Evolutionary conservation across 306 rosid species (phyloP), one percentile per base, ranked within the genome.

Genomic region (Psophocarpus tetragonolobus): DNA sequence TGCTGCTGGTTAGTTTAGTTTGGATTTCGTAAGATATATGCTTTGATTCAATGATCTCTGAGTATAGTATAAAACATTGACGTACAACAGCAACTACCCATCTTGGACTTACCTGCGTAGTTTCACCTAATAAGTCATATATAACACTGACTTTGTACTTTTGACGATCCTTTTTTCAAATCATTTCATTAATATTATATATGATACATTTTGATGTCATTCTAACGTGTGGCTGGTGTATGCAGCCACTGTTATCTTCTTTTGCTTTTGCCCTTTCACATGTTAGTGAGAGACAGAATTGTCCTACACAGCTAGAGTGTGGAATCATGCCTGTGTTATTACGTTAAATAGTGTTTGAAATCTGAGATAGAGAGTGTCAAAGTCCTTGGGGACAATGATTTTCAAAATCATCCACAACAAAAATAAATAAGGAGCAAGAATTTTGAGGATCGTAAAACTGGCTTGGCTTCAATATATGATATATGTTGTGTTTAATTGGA

Each of bases 191-290:
- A 1, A 21, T 4, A 41, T 51, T 44, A 67, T 79, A 57, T 58
- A 7, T 36, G 18, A 4, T 17, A 35, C 24, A 45, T 47, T 64
- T 70, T 73, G 64, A 77, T 13, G 76, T 80, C 87, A 83, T 66
- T 76, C 68, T 76, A 33, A 83, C 87, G 85, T 61, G 23, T 23
- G 75, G 75, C 62, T 83, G 56, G 68, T 32, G 89, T 85, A 48
- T 56, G 69, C 79, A 80, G 20, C 38, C 81, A 80, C 82, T 75
- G 7, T n/a, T n/a, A 75, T 42, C 8, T 68, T 45, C 33, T 65
- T 53, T 50, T 2, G 8, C 33, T 65, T 53, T 50, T 2, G 8
- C 4, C 14, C 30, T 9, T 69, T 50, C 71, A 38, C 68, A 14
- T 50, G 77, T 23, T 7, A 47, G 74, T 50, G 74, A 68, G 85